These are phyloP conservation scores for Penicillium sp. DNA, from an alignment of 2,329 filamentous ascomycete genomes.

Conservation along the genomic window DNA sequence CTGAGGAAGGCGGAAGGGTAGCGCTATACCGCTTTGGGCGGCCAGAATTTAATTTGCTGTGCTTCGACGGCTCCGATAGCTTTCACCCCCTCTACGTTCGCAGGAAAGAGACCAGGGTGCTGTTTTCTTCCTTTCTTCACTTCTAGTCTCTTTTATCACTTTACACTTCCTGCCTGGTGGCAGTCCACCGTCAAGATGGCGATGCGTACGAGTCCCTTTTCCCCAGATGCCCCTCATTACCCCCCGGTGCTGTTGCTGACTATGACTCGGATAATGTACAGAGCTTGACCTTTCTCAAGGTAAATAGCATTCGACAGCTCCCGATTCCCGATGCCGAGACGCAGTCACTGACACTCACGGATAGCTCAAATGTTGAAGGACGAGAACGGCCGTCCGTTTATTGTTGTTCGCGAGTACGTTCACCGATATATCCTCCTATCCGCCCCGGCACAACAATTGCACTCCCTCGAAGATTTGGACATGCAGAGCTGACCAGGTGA, in stretches of 20 bases:
- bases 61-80: conserved; percentile 31
- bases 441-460: conserved; percentile 4
- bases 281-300: conserved; percentile 51
- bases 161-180: conserved; percentile 29
- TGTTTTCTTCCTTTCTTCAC: conserved; percentile 7
- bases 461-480: neutral
- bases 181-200: conserved; percentile 45
- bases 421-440: conserved; percentile 13
- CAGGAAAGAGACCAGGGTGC: conserved; percentile 6
- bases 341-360: conserved; percentile 19
- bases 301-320: conserved; percentile 21
- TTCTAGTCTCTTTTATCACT: conserved; percentile 8
- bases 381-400: conserved; percentile 95
- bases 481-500: conserved; percentile 24
- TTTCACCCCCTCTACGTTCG: conserved; percentile 24
- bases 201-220: conserved; percentile 42
- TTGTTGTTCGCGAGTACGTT: conserved; percentile 92
- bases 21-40: conserved; percentile 37
- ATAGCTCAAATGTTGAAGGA: conserved; percentile 82
- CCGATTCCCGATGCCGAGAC: conserved; percentile 12
- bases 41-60: conserved; percentile 41
- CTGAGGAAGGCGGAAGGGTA: conserved; percentile 21
- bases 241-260: conserved; percentile 28
- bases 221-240: conserved; percentile 37
- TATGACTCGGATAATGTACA: conserved; percentile 21